These are phyloP conservation scores for Biancaea sappan DNA, from an alignment of 306 rosid species.

Conservation along the genomic window DNA sequence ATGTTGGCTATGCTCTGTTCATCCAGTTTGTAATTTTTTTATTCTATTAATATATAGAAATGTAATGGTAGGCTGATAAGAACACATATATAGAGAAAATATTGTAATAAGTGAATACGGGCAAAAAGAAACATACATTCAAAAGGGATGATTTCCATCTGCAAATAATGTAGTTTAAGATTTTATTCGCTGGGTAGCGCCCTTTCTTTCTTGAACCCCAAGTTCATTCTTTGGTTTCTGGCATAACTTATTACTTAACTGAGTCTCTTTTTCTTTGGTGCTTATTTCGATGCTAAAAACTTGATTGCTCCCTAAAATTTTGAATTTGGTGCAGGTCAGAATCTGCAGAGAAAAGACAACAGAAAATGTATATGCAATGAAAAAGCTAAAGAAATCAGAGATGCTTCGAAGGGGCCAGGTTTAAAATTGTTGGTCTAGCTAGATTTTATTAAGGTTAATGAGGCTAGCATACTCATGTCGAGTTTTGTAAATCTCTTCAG, in stretches of 20 bases:
- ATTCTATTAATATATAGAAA: constrained; percentile 3
- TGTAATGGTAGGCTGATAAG: constrained; percentile 19
- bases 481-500: constrained; percentile 44
- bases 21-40: constrained; percentile 30
- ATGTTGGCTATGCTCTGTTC: constrained; percentile 19
- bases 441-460: constrained; percentile 27
- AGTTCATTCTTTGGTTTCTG: constrained; percentile 10
- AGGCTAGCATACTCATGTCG: constrained; percentile 24
- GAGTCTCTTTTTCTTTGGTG: neutral
- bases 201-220: constrained; percentile 9
- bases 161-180: neutral
- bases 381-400: constrained; percentile 97
- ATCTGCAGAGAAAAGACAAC: constrained; percentile 88
- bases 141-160: neutral
- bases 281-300: neutral
- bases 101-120: constrained; percentile 12
- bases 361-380: constrained; percentile 94
- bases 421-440: constrained; percentile 36
- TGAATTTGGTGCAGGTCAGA: constrained; percentile 75
- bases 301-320: constrained; percentile 33
- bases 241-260: constrained; percentile 10
- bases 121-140: neutral
- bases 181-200: neutral
- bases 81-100: neutral
- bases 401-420: constrained; percentile 99